Evolutionary conservation across 345 rosid genomes (phyloP), one percentile per base, ranked within the genome.

Genomic region (Eutrema heterophyllum): DNA sequence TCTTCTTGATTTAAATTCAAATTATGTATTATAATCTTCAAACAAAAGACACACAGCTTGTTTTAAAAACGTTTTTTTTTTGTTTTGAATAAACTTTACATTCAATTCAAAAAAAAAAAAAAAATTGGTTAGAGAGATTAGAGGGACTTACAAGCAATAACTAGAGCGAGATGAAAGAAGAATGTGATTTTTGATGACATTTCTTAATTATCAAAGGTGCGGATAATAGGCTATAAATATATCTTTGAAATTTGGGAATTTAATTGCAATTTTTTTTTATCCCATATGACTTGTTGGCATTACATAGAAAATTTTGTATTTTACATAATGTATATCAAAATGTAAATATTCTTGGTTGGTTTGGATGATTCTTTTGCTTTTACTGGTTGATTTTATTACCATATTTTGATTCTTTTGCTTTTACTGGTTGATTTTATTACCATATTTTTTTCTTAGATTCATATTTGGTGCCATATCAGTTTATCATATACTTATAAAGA

Each of bases 141-240:
- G 18, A 64, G 45, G 16, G 61, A 57, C 67, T 66, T 49, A 66
- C 72, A 74, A 57, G 72, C 59, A 27, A 74, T 5, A 30, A 49
- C 26, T 6, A 74, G 40, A 13, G 52, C 51, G 56, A 57, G 10
- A 21, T 57, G 13, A 40, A 39, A 9, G 53, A 29, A 5, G 43
- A 26, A 27, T 46, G 13, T 48, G 57, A 49, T 40, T 4, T 74
- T 67, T 66, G 73, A 48, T 13, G 78, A 62, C 78, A 74, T 74
- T 49, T 67, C n/a, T 48, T 46, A 3, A 2, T n/a, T 45, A 32
- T 48, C 54, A 64, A 48, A 33, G 56, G 41, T 64, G 33, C 11
- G 7, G 45, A 18, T 55, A 48, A 6, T 12, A 21, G 33, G 33
- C 33, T 30, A 29, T 4, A 29, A 29, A 65, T 2, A 39, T 2